Base-by-base conservation (phyloP, 75 land plant genomes). In the Adiantum capillusveneris region DNA sequence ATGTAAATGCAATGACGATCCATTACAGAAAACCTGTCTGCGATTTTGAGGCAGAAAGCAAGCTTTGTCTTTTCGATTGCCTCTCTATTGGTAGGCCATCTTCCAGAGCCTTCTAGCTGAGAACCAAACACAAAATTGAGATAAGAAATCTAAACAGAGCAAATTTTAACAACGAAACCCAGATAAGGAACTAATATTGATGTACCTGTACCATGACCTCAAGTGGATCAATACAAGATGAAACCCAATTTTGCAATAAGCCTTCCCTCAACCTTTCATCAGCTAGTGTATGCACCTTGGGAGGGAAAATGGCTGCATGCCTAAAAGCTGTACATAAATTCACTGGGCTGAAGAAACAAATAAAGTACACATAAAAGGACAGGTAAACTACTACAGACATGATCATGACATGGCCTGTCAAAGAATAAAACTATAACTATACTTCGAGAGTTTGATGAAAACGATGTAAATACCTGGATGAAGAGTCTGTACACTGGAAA, bases 41-140 rank as follows among this genome's bases (percentile, higher is more conserved):
- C 90, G 73, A 93, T 93, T 66, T 81, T 71, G 17, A 93, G 59
- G 69, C 88, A 85, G 62, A 93, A 93, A 44, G 90, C 86, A 54
- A 71, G 25, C 57, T 93, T 93, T 18, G 96, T 93, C 65, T 85
- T 93, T 67, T 79, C 77, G 50, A 85, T 75, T 1, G 87, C 86
- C 12, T 71, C 59, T 16, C 66, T 67, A 65, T 81, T 87, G 68
- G 83, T 58, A 18, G 95, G 95, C 98, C 98, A 93, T 57, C 76
- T 88, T 28, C 95, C 95, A 28, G 98, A 93, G 31, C 98, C 98
- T 70, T 93, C 98, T 25, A 93, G 59, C 98, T 93, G 55, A 22
- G 11, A 68, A 66, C n/a, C 31, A 36, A 41, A n/a, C n/a, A n/a
- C n/a, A n/a, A n/a, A n/a, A n/a, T n/a, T n/a, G n/a, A n/a, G n/a